Percentiles rank a stretch among this genome's conserved stretches.
These are phyloP conservation scores for Pouteria campechiana DNA, from an alignment of 179 eudicot species.

Conservation along the genomic window DNA sequence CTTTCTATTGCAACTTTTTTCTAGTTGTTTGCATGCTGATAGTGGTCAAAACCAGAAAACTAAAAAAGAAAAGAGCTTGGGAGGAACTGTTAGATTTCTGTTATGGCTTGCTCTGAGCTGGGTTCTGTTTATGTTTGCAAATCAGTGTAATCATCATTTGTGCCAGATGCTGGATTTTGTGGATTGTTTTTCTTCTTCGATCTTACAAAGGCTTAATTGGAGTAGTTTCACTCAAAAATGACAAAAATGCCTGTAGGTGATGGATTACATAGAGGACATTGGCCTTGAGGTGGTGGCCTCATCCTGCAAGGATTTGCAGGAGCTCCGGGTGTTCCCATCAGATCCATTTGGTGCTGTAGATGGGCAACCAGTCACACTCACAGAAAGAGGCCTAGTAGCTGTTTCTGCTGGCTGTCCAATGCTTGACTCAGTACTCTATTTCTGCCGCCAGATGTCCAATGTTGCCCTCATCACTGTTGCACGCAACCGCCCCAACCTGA, in stretches of 20 bases:
- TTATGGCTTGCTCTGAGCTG: no score
- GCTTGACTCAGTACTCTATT: constrained; percentile 76
- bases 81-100: no score
- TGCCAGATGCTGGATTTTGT: neutral
- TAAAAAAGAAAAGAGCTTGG: no score
- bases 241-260: constrained; percentile 44
- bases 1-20: no score
- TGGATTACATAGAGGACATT: constrained; percentile 82
- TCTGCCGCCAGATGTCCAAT: constrained; percentile 91
- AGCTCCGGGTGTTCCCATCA: constrained; percentile 86
- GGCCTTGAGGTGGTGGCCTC: constrained; percentile 68
- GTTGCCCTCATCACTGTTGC: constrained; percentile 69
- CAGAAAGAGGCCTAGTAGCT: constrained; percentile 85
- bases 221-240: no score
- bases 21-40: no score
- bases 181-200: neutral
- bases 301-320: constrained; percentile 79
- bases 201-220: neutral
- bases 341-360: constrained; percentile 72
- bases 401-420: constrained; percentile 84
- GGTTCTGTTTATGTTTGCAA: no score
- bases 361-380: constrained; percentile 60
- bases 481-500: constrained; percentile 60
- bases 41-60: no score
- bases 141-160: no score